Evolutionary conservation across 257 asterid species (phyloP).

Genomic region (Osmanthus fragrans): DNA sequence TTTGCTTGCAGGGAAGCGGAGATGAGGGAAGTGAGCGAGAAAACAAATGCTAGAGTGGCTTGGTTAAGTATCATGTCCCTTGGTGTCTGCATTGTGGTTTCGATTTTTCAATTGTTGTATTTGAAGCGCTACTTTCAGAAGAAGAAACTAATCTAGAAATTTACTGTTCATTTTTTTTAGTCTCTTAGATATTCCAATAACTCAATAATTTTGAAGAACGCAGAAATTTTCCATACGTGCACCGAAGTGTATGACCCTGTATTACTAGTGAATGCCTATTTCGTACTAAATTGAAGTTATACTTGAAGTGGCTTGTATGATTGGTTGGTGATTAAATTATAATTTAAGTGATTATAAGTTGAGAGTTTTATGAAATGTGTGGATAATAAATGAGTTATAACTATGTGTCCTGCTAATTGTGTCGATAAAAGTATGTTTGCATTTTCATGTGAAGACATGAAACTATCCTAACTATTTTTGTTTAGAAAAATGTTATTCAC

Average conservation of each 20-base stretch:
- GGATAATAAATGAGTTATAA: too few relatives aligned
- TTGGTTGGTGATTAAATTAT: too few relatives aligned
- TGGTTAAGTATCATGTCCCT: slow-evolving; percentile 59
- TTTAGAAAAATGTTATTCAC: too few relatives aligned
- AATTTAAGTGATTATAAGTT: too few relatives aligned
- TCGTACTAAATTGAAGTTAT: too few relatives aligned
- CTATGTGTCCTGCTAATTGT: too few relatives aligned
- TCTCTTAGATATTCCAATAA: slow-evolving; percentile 5
- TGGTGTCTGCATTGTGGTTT: slow-evolving; percentile 46
- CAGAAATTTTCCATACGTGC: not conserved
- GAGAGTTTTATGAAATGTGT: too few relatives aligned
- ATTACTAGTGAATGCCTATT: too few relatives aligned
- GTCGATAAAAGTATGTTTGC: too few relatives aligned
- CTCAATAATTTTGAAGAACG: slow-evolving; percentile 4
- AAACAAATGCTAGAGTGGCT: slow-evolving; percentile 63
- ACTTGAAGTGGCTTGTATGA: too few relatives aligned
- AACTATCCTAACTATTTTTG: too few relatives aligned
- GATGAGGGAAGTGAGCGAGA: slow-evolving; percentile 69
- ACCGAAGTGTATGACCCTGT: not conserved
- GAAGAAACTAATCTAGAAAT: slow-evolving; percentile 66
- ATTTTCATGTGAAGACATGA: too few relatives aligned
- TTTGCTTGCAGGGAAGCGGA: slow-evolving; percentile 55
- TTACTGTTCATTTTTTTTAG: not conserved
- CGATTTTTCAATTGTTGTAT: slow-evolving; percentile 45
- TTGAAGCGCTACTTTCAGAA: slow-evolving; percentile 61